A percentile compares a stretch with the other conserved stretches of the same genome.
Conservation (phyloP, 2,329 filamentous ascomycete species). For the Aspergillus clavatus region DNA sequence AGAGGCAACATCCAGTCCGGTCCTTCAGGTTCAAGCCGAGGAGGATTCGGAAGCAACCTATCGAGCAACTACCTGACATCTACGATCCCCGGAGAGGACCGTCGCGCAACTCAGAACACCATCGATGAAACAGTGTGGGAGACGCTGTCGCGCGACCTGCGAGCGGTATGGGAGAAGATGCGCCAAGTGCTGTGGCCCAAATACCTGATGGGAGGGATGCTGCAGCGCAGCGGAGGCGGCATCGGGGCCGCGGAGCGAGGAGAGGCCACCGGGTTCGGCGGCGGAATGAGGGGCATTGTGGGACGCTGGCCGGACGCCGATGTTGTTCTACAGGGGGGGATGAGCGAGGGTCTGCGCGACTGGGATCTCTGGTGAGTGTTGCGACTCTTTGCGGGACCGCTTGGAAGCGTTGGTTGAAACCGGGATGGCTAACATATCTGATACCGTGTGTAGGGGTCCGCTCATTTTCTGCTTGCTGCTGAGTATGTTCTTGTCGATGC, state of each 20-base stretch:
- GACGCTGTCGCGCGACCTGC: constrained; percentile 84
- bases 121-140: constrained; percentile 98
- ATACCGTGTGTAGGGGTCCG: constrained; percentile 63
- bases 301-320: constrained; percentile 66
- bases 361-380: constrained; percentile 80
- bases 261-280: constrained; percentile 45
- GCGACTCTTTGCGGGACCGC: background rate
- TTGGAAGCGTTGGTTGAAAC: background rate
- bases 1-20: constrained; percentile 74
- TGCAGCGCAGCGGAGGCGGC: constrained; percentile 53
- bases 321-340: constrained; percentile 60
- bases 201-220: constrained; percentile 72
- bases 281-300: constrained; percentile 51
- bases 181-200: constrained; percentile 93
- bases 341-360: constrained; percentile 86
- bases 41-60: constrained; percentile 46
- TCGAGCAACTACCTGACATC: constrained; percentile 83
- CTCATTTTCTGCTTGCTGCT: constrained; percentile 88
- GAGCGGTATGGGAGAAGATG: constrained; percentile 97
- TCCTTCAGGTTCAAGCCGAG: constrained; percentile 41
- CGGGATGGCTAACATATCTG: constrained; percentile 5
- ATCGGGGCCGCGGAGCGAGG: constrained; percentile 54
- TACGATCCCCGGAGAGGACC: constrained; percentile 86
- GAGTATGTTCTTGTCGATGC: constrained; percentile 80
- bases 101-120: constrained; percentile 81